Base-by-base conservation (phyloP, 306 rosid genomes). In the Sophora flavescens region DNA sequence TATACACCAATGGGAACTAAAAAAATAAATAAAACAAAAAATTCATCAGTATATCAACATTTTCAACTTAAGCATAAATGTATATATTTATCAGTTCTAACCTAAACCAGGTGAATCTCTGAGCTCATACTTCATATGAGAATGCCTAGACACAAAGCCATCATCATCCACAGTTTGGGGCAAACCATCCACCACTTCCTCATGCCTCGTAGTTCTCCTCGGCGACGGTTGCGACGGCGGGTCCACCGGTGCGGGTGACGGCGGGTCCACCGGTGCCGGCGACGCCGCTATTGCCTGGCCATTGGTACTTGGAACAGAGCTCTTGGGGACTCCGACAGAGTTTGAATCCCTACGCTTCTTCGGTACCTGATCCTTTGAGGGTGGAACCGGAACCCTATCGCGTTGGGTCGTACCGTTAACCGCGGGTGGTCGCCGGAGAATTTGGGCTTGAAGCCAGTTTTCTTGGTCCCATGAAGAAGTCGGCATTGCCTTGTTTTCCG, bases 391-490 rank as follows among this genome's bases (percentile, higher is more conserved):
- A 66, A 17, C 84, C 81, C 80, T 80, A 6, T 22, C 86, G 13
- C 68, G 68, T 38, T 80, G 87, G 2, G 75, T 66, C 35, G 58
- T 91, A 1, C 95, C 96, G 14, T 89, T 92, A 5, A 16, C 18
- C 7, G 44, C 38, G 1, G 82, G 47, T 0, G 53, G 59, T 0
- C 98, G 64, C 98, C 98, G 26, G 99, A 96, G 81, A 96, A 90
- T 75, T 92, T 92, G 52, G 99, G 98, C 78, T 81, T 82, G 72
- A 96, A 96, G 8, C 97, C 97, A 3, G 99, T 96, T 75, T 85
- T 83, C 78, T 91, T 92, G 15, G 99, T n/a, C 99, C 99, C 99
- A 96, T 0, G 99, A 88, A 62, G 99, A 77, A 18, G 98, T 96
- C 30, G 98, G 93, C 85, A 88, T 54, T 88, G 93, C 71, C 10